Evolutionary conservation across 306 rosid species (phyloP).

Genomic region (Corylus heterophylla): DNA sequence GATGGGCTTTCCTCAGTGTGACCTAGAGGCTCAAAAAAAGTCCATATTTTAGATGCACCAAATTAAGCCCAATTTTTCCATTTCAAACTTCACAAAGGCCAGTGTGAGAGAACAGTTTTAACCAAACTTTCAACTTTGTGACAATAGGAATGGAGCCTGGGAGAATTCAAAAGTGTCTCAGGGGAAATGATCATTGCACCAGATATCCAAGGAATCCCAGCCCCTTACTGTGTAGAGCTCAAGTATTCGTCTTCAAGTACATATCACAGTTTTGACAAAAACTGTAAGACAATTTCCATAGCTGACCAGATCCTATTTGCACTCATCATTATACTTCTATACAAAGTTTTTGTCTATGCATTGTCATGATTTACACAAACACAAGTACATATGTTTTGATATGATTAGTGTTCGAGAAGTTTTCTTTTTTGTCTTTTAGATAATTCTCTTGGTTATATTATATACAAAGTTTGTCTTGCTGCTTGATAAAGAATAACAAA

Average conservation of each 20-base stretch:
- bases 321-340: slow-evolving; percentile 40
- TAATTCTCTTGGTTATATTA: slow-evolving; percentile 7
- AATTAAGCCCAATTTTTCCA: neutral
- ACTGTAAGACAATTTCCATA: slow-evolving; percentile 44
- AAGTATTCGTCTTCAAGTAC: slow-evolving; percentile 36
- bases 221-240: slow-evolving; percentile 63
- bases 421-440: neutral
- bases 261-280: slow-evolving; percentile 16
- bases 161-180: slow-evolving; percentile 44
- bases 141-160: slow-evolving; percentile 57
- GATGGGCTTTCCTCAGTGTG: no score
- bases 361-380: slow-evolving; percentile 33
- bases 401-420: neutral
- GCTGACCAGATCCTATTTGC: slow-evolving; percentile 58
- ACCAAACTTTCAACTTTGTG: slow-evolving; percentile 17
- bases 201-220: slow-evolving; percentile 32
- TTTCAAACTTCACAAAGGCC: neutral
- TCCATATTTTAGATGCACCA: neutral
- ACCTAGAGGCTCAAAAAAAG: neutral
- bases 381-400: neutral
- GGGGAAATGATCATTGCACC: slow-evolving; percentile 62
- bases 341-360: slow-evolving; percentile 38
- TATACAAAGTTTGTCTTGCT: neutral
- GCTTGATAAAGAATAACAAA: neutral
- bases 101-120: neutral